Evolutionary conservation across 2,329 filamentous ascomycete species (phyloP), one percentile per base, ranked within the genome.

Genomic region (Septoria petroselini): DNA sequence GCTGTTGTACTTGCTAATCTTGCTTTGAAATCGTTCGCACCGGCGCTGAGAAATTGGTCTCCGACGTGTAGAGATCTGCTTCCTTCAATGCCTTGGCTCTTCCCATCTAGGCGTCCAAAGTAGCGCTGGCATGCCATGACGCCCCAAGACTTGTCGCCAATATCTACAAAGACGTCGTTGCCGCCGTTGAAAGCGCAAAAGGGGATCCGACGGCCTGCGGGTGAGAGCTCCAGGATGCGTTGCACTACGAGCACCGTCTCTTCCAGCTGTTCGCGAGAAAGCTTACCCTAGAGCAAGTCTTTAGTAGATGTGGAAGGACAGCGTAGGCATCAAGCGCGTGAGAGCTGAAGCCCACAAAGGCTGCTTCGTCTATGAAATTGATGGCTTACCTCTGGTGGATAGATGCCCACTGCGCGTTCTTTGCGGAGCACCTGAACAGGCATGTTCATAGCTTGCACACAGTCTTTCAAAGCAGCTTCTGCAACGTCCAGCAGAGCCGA

Each of bases 141-240:
- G 57, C 93, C 93, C 86, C 91, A 95, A 45, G 85, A 90, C 73
- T 98, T 98, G 73, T 98, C 93, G 48, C 93, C 93, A 64, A 98
- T 96, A 68, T 98, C 93, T 46, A 98, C 91, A 70, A 98, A 98
- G 34, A 97, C 90, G 68, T 98, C 93, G 55, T 93, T 91, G 8
- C 93, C 93, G 46, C 91, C 93, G 69, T 98, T 98, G 76, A 98
- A 98, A 17, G 93, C 93, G 67, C 93, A 98, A 66, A 97, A 98
- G 0, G 93, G 93, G 25, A 98, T 62, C 57, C 78, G 68, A 34
- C 74, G 70, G 1, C 85, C 86, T 23, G 85, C 85, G 1, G 79
- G 73, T 33, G 84, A 88, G 61, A 91, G 80, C 70, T 97, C 91
- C 3, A 98, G 78, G 41, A 89, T 90, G 68, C 94, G 91, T 70